Conservation (phyloP, 768 basidiomycete species). For the Tubosaeta sp. region DNA sequence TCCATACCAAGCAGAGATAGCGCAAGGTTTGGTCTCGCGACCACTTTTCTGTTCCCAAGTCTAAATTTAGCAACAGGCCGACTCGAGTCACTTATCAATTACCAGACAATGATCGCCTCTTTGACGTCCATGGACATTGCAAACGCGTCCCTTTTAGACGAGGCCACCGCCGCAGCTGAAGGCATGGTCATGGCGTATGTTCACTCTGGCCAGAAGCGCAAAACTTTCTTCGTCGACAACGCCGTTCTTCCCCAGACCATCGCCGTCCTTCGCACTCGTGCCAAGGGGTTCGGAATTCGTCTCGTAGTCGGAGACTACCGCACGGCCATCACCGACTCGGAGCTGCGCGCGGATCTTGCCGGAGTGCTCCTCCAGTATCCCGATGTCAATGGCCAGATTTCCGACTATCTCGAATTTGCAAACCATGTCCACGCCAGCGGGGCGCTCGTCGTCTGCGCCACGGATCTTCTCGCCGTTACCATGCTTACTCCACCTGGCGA, state of each 20-base stretch:
- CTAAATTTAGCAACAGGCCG: conserved; percentile 55
- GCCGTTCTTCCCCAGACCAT: conserved; percentile 87
- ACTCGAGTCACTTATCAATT: conserved; percentile 94
- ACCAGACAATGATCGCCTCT: conserved; percentile 93
- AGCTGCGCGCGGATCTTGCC: conserved; percentile 60
- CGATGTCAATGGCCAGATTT: conserved; percentile 79
- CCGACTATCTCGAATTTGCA: conserved; percentile 66
- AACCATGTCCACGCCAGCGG: conserved; percentile 65
- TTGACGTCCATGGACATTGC: conserved; percentile 93
- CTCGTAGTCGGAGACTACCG: conserved; percentile 64
- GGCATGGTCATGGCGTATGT: conserved; percentile 94
- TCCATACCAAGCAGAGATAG: conserved; percentile 94
- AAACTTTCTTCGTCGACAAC: conserved; percentile 79
- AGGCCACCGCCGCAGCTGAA: conserved; percentile 92
- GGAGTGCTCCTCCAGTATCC: conserved; percentile 95
- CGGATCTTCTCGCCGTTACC: conserved; percentile 89
- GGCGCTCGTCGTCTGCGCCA: conserved; percentile 83
- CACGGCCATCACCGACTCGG: conserved; percentile 47
- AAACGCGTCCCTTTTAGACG: conserved; percentile 93
- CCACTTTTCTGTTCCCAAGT: neutral
- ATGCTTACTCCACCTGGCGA: conserved; percentile 94
- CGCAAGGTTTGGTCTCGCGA: conserved; percentile 66
- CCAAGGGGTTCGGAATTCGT: conserved; percentile 90
- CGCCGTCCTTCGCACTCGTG: conserved; percentile 84
- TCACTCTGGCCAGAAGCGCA: conserved; percentile 63